phyloP scores from a whole-genome alignment of 257 asterid genomes.

The Orobanche coerulescens region DNA sequence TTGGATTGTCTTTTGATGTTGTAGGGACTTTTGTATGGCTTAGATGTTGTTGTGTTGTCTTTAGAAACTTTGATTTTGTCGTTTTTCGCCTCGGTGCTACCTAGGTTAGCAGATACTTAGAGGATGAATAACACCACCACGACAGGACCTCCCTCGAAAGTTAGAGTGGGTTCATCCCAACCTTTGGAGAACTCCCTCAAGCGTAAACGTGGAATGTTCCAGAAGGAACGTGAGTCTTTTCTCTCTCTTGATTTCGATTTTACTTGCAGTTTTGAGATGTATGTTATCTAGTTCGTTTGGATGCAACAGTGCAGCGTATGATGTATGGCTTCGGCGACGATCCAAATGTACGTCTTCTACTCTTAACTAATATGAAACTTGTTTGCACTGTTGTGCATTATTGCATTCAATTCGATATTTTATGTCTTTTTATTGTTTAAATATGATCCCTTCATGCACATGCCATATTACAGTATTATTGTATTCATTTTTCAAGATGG shows the following conservation, averaged over 20 bases:
- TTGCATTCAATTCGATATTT: not conserved
- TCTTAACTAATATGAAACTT: conserved; percentile 2
- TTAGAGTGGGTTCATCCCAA: conserved; percentile 57
- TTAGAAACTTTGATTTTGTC: too few relatives aligned
- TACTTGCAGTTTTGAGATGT: not conserved
- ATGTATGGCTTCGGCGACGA: conserved; percentile 96
- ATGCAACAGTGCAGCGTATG: conserved; percentile 79
- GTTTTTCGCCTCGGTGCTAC: too few relatives aligned
- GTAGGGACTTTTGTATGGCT: too few relatives aligned
- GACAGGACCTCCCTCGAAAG: conserved; percentile 57
- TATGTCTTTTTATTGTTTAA: not conserved
- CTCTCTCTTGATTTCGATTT: not conserved
- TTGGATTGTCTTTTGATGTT: too few relatives aligned
- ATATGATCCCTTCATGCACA: not conserved
- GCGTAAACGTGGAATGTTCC: conserved; percentile 93
- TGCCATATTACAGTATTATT: not conserved
- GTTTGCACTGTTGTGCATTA: not conserved
- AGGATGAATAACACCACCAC: conserved; percentile 52
- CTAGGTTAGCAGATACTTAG: conserved; percentile 15
- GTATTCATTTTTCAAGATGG: not conserved
- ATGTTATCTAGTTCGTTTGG: conserved; percentile 11
- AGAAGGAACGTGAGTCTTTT: conserved; percentile 74
- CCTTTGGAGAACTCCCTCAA: conserved; percentile 60
- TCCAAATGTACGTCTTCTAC: conserved; percentile 46
- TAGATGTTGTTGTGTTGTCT: too few relatives aligned